Conservation (phyloP, 257 asterid genomes). For the Capsicum chinense region DNA sequence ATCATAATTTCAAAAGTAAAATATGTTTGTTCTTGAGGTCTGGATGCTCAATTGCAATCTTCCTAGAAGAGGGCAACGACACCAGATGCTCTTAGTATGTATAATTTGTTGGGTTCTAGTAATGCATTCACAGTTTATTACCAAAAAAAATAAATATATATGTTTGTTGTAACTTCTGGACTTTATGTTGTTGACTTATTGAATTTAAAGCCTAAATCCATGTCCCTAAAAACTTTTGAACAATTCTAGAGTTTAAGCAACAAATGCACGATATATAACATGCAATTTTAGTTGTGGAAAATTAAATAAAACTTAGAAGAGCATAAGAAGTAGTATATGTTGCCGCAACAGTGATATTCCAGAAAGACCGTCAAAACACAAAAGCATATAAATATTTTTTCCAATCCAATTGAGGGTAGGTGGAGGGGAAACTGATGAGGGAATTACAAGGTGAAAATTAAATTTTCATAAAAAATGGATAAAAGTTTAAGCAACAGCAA, state of each 20-base stretch:
- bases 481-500: too few relatives aligned
- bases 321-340: neutral
- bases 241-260: neutral
- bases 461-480: too few relatives aligned
- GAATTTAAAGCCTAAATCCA: neutral
- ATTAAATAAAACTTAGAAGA: neutral
- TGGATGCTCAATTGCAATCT: too few relatives aligned
- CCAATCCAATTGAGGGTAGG: too few relatives aligned
- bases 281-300: neutral
- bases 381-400: neutral
- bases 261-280: neutral
- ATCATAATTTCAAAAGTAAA: neutral
- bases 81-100: too few relatives aligned
- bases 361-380: neutral
- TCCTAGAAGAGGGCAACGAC: too few relatives aligned
- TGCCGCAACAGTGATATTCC: neutral
- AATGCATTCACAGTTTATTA: too few relatives aligned
- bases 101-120: too few relatives aligned
- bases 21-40: neutral
- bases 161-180: too few relatives aligned
- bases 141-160: neutral
- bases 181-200: neutral
- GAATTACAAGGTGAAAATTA: too few relatives aligned
- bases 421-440: too few relatives aligned
- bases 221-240: too few relatives aligned